Evolutionary conservation across 1,139 yeast genomes (phyloP), one percentile per base, ranked within the genome.

Genomic region (Tardiomyces depauwii): DNA sequence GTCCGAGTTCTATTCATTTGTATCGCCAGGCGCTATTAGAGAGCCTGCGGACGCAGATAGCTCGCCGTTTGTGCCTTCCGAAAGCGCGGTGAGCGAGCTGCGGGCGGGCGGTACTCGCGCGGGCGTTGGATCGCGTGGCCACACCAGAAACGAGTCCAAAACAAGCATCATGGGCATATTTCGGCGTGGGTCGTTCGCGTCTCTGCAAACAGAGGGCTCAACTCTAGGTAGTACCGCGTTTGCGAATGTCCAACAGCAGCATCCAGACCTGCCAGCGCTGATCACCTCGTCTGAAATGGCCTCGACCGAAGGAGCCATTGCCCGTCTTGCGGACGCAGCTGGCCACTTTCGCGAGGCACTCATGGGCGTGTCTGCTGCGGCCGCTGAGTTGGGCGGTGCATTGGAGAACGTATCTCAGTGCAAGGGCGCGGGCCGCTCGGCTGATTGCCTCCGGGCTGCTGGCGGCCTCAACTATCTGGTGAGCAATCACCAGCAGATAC

Each of bases 401-500:
- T 65, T 86, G 49, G 94, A 85, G 57, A 74, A 73, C 28, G 73
- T 80, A 49, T 85, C 94, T 1, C 73, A 79, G 46, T 74, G 82
- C 47, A 79, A 80, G 58, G 88, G 89, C 33, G 71, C 79, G 30
- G 82, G 77, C 14, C 64, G 66, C 21, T 77, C 81, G 0, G 74
- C 81, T 1, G 83, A 82, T 54, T 87, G 88, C 3, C 63, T 86
- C 16, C 66, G 78, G 53, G 75, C 80, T 42, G 86, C 91, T 0
- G 84, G 88, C 40, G 95, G 95, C 1, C 65, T 87, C 48, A 91
- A 86, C 55, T 81, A 77, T 56, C 70, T 87, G 44, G 74, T 85
- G 16, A 80, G 93, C 0, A 85, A 85, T 59, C 93, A 85, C 57
- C 82, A 83, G 53, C 80, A 80, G 51, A 77, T 87, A 9, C 69